Percentiles rank a stretch among this genome's conserved stretches.
phyloP scores from a whole-genome alignment of 306 rosid species.

The Ochetophila trinervis region DNA sequence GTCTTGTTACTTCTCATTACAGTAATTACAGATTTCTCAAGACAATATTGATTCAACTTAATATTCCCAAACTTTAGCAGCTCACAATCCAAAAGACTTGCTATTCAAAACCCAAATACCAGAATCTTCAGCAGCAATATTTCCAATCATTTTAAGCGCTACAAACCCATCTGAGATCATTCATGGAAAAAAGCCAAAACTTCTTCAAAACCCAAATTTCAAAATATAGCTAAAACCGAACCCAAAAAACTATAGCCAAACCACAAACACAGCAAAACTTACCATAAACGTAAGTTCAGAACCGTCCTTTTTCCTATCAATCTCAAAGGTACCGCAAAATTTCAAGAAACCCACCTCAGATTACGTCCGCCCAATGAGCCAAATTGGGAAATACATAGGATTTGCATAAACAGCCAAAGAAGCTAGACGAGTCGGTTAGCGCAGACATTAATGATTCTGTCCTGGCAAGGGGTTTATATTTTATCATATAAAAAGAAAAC shows the following conservation, averaged over 20 bases:
- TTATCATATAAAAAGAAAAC: constrained; percentile 1
- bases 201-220: background rate
- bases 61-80: constrained; percentile 6
- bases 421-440: constrained; percentile 12
- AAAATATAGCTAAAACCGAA: constrained; percentile 8
- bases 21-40: constrained; percentile 14
- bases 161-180: background rate
- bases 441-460: constrained; percentile 14
- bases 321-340: constrained; percentile 15
- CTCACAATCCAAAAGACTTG: constrained; percentile 17
- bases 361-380: constrained; percentile 25
- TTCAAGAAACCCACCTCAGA: constrained; percentile 28
- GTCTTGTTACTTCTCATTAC: constrained; percentile 7
- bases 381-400: constrained; percentile 25
- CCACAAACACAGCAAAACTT: background rate
- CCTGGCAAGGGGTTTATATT: constrained; percentile 29
- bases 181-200: background rate
- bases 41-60: constrained; percentile 6
- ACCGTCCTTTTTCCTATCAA: background rate
- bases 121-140: constrained; percentile 2
- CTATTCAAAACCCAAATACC: constrained; percentile 1
- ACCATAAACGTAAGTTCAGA: constrained; percentile 20
- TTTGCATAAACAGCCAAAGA: constrained; percentile 3
- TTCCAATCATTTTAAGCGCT: background rate
- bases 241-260: constrained; percentile 15